These are phyloP conservation scores for Phytophthora constricta DNA, from an alignment of 352 stramenopile genomes.

Conservation along the genomic window DNA sequence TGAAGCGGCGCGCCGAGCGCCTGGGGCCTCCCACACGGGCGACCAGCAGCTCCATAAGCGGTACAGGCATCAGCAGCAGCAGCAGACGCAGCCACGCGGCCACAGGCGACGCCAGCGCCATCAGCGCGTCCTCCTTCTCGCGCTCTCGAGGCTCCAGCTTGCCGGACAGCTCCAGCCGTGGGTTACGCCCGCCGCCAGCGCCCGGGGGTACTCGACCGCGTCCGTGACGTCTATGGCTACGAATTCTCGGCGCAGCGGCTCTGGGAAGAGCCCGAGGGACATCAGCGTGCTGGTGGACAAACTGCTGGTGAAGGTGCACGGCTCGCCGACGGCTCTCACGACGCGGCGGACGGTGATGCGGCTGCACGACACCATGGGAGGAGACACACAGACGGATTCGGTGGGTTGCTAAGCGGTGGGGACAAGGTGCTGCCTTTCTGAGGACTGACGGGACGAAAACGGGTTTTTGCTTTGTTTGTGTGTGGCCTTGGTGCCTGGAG, in stretches of 20 bases:
- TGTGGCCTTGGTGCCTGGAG: too few species aligned
- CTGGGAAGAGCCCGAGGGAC: slow-evolving; percentile 43
- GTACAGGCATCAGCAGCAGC: slow-evolving; percentile 10
- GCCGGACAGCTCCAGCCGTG: slow-evolving; percentile 8
- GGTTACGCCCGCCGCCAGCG: slow-evolving; percentile 1
- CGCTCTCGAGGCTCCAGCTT: slow-evolving; percentile 16
- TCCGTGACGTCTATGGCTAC: slow-evolving; percentile 41
- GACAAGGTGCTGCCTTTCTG: too few species aligned
- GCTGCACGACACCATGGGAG: slow-evolving; percentile 53
- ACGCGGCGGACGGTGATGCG: slow-evolving; percentile 62
- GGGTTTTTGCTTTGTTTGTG: too few species aligned
- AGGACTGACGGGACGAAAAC: too few species aligned
- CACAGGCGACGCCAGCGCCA: not conserved
- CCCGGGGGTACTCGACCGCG: slow-evolving; percentile 19
- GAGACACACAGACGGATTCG: slow-evolving; percentile 36
- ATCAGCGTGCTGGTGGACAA: slow-evolving; percentile 66
- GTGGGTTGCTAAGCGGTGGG: slow-evolving; percentile 24
- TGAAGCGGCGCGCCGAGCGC: slow-evolving; percentile 53
- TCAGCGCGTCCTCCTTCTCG: slow-evolving; percentile 13
- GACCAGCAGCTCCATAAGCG: slow-evolving; percentile 25
- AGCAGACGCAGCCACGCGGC: not conserved
- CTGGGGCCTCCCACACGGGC: slow-evolving; percentile 18
- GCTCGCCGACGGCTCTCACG: slow-evolving; percentile 59
- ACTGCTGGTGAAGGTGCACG: slow-evolving; percentile 56
- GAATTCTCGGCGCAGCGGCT: slow-evolving; percentile 34